A percentile compares a stretch with the other conserved stretches of the same genome.
Conservation (phyloP, 2,329 filamentous ascomycete species). For the Penicillium sp. region DNA sequence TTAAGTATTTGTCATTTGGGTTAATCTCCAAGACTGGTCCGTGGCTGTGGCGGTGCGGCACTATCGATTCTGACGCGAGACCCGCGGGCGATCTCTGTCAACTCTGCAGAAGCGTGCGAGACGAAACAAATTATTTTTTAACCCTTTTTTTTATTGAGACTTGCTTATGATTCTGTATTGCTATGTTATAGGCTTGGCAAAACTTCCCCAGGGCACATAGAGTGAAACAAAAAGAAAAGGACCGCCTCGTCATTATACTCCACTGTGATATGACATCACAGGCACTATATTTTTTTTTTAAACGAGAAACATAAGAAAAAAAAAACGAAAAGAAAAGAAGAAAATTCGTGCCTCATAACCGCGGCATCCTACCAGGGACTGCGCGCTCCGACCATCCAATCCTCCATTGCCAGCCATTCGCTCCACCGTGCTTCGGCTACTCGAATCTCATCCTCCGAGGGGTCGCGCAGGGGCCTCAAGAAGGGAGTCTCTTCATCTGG, state of each 20-base stretch:
- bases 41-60: conserved; percentile 26
- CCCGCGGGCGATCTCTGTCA: conserved; percentile 21
- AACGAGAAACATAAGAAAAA: conserved; percentile 3
- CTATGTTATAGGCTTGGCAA: neutral
- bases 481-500: conserved; percentile 83
- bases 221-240: neutral
- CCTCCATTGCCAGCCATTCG: conserved; percentile 93
- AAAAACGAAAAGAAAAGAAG: conserved; percentile 14
- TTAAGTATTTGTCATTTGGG: conserved; percentile 18
- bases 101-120: conserved; percentile 2
- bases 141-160: neutral
- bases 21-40: conserved; percentile 1
- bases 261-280: conserved; percentile 1
- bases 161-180: neutral
- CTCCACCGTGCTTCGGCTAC: conserved; percentile 83
- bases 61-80: conserved; percentile 25
- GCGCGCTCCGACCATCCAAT: conserved; percentile 90
- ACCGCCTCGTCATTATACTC: conserved; percentile 6
- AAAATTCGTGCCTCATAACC: conserved; percentile 29
- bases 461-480: conserved; percentile 72
- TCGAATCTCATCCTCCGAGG: conserved; percentile 75
- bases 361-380: conserved; percentile 34
- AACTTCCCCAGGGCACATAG: neutral
- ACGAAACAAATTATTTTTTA: neutral
- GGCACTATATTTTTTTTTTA: conserved; percentile 9